Conservation (phyloP, 2,329 filamentous ascomycete species). For the Paradendryphiella salina region DNA sequence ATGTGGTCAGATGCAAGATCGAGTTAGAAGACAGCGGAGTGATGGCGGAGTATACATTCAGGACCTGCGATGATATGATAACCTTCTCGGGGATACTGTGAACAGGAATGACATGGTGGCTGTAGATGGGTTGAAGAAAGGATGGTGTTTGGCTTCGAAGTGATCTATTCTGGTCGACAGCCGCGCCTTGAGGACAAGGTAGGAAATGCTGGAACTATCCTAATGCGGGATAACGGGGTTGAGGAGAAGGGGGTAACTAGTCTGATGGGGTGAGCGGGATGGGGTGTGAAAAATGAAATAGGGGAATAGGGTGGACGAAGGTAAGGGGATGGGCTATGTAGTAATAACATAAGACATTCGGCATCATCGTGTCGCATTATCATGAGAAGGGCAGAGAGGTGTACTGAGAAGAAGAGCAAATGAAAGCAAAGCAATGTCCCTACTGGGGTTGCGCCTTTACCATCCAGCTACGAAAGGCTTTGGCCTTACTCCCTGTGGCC, state of each 20-base stretch:
- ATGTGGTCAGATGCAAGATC: not conserved
- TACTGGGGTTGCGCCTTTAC: slow-evolving; percentile 14
- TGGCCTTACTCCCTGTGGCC: slow-evolving; percentile 26
- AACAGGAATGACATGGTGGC: slow-evolving; percentile 6
- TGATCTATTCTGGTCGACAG: slow-evolving; percentile 17
- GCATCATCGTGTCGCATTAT: slow-evolving; percentile 19
- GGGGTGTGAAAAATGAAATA: slow-evolving; percentile 7
- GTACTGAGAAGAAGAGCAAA: slow-evolving; percentile 5
- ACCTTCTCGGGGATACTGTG: not conserved
- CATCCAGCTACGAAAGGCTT: slow-evolving; percentile 32
- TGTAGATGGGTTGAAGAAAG: not conserved
- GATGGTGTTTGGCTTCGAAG: slow-evolving; percentile 8
- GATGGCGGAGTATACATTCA: not conserved
- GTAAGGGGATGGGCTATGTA: slow-evolving; percentile 13
- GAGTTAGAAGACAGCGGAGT: not conserved
- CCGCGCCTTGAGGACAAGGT: slow-evolving; percentile 12
- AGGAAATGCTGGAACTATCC: slow-evolving; percentile 8
- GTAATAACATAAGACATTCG: slow-evolving; percentile 19
- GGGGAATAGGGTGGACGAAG: slow-evolving; percentile 1
- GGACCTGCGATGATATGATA: not conserved
- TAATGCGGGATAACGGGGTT: slow-evolving; percentile 3
- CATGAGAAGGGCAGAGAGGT: slow-evolving; percentile 14
- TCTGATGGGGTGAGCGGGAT: slow-evolving; percentile 15
- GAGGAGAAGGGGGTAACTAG: slow-evolving; percentile 7
- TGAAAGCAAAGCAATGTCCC: slow-evolving; percentile 7